Conservation (phyloP, 768 basidiomycete species). For the Macrolepiota fuliginosa region DNA sequence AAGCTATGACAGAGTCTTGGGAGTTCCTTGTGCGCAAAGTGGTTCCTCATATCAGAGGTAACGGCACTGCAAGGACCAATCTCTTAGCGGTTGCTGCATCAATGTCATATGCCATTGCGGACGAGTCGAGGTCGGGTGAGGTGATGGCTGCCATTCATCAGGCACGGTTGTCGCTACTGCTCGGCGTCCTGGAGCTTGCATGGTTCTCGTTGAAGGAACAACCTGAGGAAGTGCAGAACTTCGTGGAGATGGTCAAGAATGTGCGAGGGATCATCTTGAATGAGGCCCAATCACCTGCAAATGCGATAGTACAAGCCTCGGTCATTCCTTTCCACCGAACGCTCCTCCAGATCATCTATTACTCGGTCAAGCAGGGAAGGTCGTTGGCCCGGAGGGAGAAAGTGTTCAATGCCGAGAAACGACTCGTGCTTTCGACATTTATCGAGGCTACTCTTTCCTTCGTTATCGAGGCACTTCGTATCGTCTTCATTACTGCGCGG, state of each 20-base stretch:
- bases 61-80: slow-evolving; percentile 50
- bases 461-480: slow-evolving; percentile 63
- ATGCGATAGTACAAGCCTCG: slow-evolving; percentile 65
- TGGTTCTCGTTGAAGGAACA: slow-evolving; percentile 68
- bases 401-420: slow-evolving; percentile 55
- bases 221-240: slow-evolving; percentile 50
- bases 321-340: slow-evolving; percentile 75
- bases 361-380: slow-evolving; percentile 65
- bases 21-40: slow-evolving; percentile 64
- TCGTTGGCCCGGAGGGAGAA: slow-evolving; percentile 47
- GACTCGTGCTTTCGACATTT: slow-evolving; percentile 54
- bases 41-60: slow-evolving; percentile 61
- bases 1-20: slow-evolving; percentile 75
- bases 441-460: slow-evolving; percentile 63
- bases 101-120: slow-evolving; percentile 64
- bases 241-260: slow-evolving; percentile 60
- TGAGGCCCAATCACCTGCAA: slow-evolving; percentile 69
- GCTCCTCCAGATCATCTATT: slow-evolving; percentile 79
- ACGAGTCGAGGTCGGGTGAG: slow-evolving; percentile 72
- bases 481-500: slow-evolving; percentile 65
- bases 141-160: slow-evolving; percentile 84
- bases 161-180: slow-evolving; percentile 68
- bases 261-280: slow-evolving; percentile 67
- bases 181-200: slow-evolving; percentile 75
- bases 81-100: slow-evolving; percentile 58